Base-by-base conservation (phyloP, 108 stramenopile genomes). In the Phaeodactylum tricornutum region DNA sequence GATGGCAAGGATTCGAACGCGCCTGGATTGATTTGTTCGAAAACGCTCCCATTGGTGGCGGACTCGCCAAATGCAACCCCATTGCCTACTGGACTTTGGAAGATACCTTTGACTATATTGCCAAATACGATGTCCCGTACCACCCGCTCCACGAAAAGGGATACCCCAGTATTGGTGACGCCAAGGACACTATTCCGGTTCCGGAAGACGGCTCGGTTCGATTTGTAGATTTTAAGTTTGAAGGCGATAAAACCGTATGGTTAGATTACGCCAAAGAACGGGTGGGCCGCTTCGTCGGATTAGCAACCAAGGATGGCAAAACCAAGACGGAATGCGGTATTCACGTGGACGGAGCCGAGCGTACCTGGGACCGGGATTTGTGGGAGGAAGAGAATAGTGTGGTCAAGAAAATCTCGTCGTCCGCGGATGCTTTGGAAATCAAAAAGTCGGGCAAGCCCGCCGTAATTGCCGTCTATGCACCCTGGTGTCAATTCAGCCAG, bases 261-360 rank as follows among this genome's bases (percentile, higher is more conserved):
- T 70, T 95, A 58, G 94, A 93, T 64, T 97, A 97, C 59, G 96
- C 89, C 61, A 74, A 69, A 27, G 96, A 97, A 59, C 86, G 96
- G 41, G 88, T 88, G 60, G 96, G 96, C 46, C 87, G 96, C 25
- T 97, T 97, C 66, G 91, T 95, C 50, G 93, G 92, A 57, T 75
- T 96, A 47, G 81, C 77, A 55, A 96, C 92, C 68, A 87, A 86
- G 61, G 96, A 97, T 60, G 96, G 96, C 32, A 87, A 91, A 34
- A 81, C 91, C 67, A 97, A 97, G 93, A 95, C 96, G 17, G 96
- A 96, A 62, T 96, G 95, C 63, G 95, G 95, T 42, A 94, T 96
- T 67, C 95, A 96, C 73, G 91, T 92, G 17, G 70, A 51, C 52
- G 91, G 91, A 24, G 91, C 91, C 29, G 91, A 92, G 51, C 74